Base-by-base conservation (phyloP, 2,329 filamentous ascomycete species). In the Cryphonectria japonica region DNA sequence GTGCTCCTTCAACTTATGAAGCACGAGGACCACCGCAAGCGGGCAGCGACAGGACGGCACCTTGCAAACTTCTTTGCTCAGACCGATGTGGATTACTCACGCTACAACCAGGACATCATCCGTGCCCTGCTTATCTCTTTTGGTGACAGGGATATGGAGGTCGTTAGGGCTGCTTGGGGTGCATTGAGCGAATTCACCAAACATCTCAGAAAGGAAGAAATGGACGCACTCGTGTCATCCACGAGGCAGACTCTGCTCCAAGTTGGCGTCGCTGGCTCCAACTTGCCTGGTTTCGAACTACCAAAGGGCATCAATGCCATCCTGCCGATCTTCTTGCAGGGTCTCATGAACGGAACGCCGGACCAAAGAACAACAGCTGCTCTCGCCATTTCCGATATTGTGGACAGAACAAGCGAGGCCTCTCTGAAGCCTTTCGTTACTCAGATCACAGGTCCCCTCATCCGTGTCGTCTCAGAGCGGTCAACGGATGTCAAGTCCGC, bases 241-340 rank as follows among this genome's bases (percentile, higher is more conserved):
- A 97, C 95, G 2, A 87, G 95, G 71, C 93, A 97, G 80, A 91
- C 93, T 1, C 86, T 99, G 69, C 91, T 93, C 75, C 93, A 95
- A 77, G 93, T 98, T 63, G 96, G 97, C 76, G 93, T 97, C 61
- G 85, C 94, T 59, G 96, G 96, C 39, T 88, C 91, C 57, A 91
- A 95, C 77, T 85, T 99, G 63, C 89, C 94, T 54, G 97, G 96
- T 50, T 99, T 99, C 83, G 87, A 90, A 76, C 84, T 98, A 70
- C 96, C 95, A 1, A 99, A 98, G 88, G 97, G 97, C 73, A 97
- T 99, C 85, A 97, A 94, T 78, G 95, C 96, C 73, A 91, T 99
- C 74, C 83, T 99, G 73, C 96, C 97, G 2, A 98, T 99, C 75
- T 98, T 99, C 88, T 82, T 98, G 78, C 97, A 99, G 79, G 96